Evolutionary conservation across 768 basidiomycete genomes (phyloP), one percentile per base, ranked within the genome.

Genomic region (Cystofilobasidium macerans): DNA sequence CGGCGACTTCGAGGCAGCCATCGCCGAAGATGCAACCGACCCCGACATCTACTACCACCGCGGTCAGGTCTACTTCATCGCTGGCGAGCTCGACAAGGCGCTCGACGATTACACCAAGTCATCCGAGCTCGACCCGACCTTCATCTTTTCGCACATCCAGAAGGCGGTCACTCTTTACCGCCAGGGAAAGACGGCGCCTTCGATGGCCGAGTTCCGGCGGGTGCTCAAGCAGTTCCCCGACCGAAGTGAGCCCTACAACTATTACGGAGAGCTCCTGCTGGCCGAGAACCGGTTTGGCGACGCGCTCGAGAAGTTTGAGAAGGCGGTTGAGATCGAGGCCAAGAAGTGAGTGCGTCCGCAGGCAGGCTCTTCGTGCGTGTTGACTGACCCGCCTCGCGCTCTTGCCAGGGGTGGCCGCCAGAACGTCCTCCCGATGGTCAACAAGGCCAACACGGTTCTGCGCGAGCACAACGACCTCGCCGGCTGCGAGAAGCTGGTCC

Each of bases 31-130:
- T 72, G 78, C 85, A 8, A 79, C 84, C 57, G 93, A 98, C 77
- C 86, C 94, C 0, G 94, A 98, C 76, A 90, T 95, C 64, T 98
- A 89, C 80, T 99, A 99, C 77, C 95, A 99, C 76, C 89, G 93
- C 71, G 95, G 94, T 53, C 95, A 99, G 89, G 93, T 98, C 43
- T 81, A 88, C 75, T 99, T 98, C 79, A 94, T 98, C 75, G 88
- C 92, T 81, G 86, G 85, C 76, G 86, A 95, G 70, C 97, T 86
- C 75, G 78, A 78, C 4, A 81, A 86, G 54, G 95, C 95, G 0
- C 87, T 91, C 22, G 83, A 84, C 72, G 89, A 98, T 77, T 99
- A 98, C 80, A 84, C 82, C 30, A 86, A 89, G 75, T 93, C 91
- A 16, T 87, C 85, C n/a, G 80, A 84, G 66, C 81, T 98, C 42